Conservation (phyloP, 805 yeast species). For the Lachancea meyersii region DNA sequence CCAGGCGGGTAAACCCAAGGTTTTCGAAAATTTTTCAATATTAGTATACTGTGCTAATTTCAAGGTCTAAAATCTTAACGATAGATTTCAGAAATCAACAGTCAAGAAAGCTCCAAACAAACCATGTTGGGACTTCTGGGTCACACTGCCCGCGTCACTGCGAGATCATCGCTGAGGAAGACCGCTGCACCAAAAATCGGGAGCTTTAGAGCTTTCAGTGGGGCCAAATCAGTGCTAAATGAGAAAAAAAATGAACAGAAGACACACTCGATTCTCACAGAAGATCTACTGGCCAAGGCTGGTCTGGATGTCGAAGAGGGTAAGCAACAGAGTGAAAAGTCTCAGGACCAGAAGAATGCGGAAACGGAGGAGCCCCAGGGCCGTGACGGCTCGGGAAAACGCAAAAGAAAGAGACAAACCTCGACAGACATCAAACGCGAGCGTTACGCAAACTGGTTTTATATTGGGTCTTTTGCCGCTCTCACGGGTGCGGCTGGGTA, state of each 20-base stretch:
- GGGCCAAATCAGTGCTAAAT: neutral
- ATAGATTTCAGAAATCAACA: neutral
- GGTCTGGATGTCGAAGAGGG: slow-evolving; percentile 58
- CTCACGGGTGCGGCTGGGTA: slow-evolving; percentile 53
- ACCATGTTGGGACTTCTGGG: slow-evolving; percentile 4
- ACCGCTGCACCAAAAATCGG: neutral
- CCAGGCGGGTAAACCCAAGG: slow-evolving; percentile 3
- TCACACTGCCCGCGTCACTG: slow-evolving; percentile 2
- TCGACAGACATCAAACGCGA: slow-evolving; percentile 80
- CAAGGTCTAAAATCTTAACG: neutral
- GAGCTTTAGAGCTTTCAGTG: slow-evolving; percentile 2
- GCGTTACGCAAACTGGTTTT: slow-evolving; percentile 67
- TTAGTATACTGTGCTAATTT: neutral
- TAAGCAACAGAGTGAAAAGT: slow-evolving; percentile 6
- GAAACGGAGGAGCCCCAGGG: slow-evolving; percentile 13
- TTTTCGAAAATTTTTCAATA: neutral
- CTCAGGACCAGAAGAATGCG: neutral
- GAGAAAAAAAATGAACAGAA: slow-evolving; percentile 16
- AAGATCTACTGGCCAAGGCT: slow-evolving; percentile 75
- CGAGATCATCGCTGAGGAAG: neutral
- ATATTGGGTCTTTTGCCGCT: slow-evolving; percentile 47
- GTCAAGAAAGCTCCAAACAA: neutral
- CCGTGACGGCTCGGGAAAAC: slow-evolving; percentile 19
- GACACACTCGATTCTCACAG: slow-evolving; percentile 58
- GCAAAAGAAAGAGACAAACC: slow-evolving; percentile 54